Evolutionary conservation across 164 flowering plant species (phyloP), one percentile per base, ranked within the genome.

Genomic region (Buxus sempervirens): DNA sequence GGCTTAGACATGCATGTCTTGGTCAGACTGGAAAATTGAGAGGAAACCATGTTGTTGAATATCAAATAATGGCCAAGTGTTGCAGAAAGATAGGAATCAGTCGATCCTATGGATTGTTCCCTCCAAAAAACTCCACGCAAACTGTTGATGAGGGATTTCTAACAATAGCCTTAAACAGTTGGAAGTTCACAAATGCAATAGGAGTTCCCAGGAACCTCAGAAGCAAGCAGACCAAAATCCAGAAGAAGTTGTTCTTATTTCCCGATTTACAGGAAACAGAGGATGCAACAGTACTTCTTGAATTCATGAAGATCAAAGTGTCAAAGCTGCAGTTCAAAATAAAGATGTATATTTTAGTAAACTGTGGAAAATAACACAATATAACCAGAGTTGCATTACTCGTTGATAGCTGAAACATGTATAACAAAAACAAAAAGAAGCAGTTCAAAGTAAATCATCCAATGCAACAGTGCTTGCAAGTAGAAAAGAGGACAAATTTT

Each of bases 231-330:
- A 85, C 68, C 74, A 88, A 76, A 72, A 88, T 82, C 87, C 87
- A 86, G 84, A 81, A 83, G 80, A 75, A 74, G 82, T 64, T 38
- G 89, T 75, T 82, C 70, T 84, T 83, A 90, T 86, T 88, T 88
- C 97, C 97, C 87, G 80, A 78, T 65, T 79, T 65, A 78, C 87
- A 91, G 97, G 97, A 91, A 91, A 91, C 93, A 48, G 70, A 45
- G 51, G 87, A 83, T 88, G 84, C 79, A 63, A 57, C 85, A 79
- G 82, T 72, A 58, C 83, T 79, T 79, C 62, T 84, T 77, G 91
- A 89, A 89, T 76, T 84, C 97, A 90, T 90, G 89, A 89, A 91
- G 96, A 80, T 70, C 66, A 60, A 59, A 77, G 67, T 76, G 73
- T 67, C 78, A 81, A 81, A 73, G 77, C 95, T 89, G 91, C 58